Evolutionary conservation across 371 early-diverging fungal genomes (phyloP).

Genomic region (Rhizopus sp.): DNA sequence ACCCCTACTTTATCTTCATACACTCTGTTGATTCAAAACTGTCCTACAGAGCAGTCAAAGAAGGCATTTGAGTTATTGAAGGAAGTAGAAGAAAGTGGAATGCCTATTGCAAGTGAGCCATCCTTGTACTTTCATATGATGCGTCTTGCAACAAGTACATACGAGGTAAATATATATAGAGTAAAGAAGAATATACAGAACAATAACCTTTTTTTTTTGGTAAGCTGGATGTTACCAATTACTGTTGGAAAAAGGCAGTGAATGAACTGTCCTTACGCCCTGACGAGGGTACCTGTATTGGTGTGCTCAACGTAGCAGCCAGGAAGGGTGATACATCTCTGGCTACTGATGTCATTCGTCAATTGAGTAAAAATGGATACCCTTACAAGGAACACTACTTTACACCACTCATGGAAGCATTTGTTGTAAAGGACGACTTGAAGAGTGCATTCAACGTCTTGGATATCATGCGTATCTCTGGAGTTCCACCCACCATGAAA

Average conservation of each 20-base stretch:
- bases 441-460: slow-evolving; percentile 68
- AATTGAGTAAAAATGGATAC: slow-evolving; percentile 54
- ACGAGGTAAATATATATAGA: slow-evolving; percentile 31
- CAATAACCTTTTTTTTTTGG: background rate
- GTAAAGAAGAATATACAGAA: background rate
- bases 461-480: slow-evolving; percentile 64
- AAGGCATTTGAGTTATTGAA: slow-evolving; percentile 51
- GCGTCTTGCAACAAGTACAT: slow-evolving; percentile 44
- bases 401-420: slow-evolving; percentile 72
- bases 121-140: slow-evolving; percentile 50
- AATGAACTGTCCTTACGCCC: slow-evolving; percentile 37
- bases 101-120: slow-evolving; percentile 44
- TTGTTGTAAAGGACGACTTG: slow-evolving; percentile 53
- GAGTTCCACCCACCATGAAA: slow-evolving; percentile 46
- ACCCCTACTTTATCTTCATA: slow-evolving; percentile 41
- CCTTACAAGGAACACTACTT: slow-evolving; percentile 68
- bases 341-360: slow-evolving; percentile 61
- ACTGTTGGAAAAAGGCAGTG: slow-evolving; percentile 59
- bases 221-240: slow-evolving; percentile 43
- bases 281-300: slow-evolving; percentile 68
- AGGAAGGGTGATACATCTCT: slow-evolving; percentile 56
- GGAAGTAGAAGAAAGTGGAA: slow-evolving; percentile 48
- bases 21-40: slow-evolving; percentile 37
- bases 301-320: slow-evolving; percentile 63
- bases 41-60: slow-evolving; percentile 37